Evolutionary conservation across 768 basidiomycete genomes (phyloP).

Genomic region (Clavaria fumosa): DNA sequence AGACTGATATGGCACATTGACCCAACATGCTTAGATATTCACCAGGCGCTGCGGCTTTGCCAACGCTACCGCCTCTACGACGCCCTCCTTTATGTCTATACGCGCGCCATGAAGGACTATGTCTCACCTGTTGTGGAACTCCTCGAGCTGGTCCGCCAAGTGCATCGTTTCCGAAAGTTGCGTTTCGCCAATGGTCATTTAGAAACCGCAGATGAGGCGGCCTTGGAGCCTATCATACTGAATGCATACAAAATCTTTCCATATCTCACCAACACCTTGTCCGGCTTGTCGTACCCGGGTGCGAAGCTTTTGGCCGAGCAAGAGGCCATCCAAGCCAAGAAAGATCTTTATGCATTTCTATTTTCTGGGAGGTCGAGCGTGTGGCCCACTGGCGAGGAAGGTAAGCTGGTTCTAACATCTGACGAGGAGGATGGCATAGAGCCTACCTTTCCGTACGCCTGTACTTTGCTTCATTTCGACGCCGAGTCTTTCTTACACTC

Average conservation of each 20-base stretch:
- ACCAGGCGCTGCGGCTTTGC: slow-evolving; percentile 82
- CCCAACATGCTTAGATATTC: slow-evolving; percentile 78
- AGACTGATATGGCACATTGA: slow-evolving; percentile 94
- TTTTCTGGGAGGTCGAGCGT: slow-evolving; percentile 67
- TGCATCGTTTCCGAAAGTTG: slow-evolving; percentile 38
- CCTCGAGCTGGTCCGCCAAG: slow-evolving; percentile 55
- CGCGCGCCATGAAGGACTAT: slow-evolving; percentile 74
- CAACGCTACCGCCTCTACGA: slow-evolving; percentile 77
- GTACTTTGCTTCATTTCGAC: slow-evolving; percentile 73
- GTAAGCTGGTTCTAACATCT: slow-evolving; percentile 58
- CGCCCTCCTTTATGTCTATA: slow-evolving; percentile 89
- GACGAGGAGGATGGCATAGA: slow-evolving; percentile 62
- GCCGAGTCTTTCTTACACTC: slow-evolving; percentile 89
- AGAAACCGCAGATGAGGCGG: slow-evolving; percentile 19
- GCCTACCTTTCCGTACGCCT: slow-evolving; percentile 81
- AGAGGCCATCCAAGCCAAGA: slow-evolving; percentile 55
- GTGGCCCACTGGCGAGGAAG: slow-evolving; percentile 65
- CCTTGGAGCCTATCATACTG: slow-evolving; percentile 41
- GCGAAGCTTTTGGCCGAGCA: slow-evolving; percentile 50
- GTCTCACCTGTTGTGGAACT: slow-evolving; percentile 81
- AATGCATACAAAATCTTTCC: slow-evolving; percentile 88
- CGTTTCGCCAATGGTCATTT: slow-evolving; percentile 20
- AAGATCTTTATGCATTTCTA: slow-evolving; percentile 64
- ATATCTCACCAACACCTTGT: slow-evolving; percentile 67
- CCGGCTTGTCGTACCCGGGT: slow-evolving; percentile 79